phyloP scores from a whole-genome alignment of 768 basidiomycete species.

The Suillus subluteus region DNA sequence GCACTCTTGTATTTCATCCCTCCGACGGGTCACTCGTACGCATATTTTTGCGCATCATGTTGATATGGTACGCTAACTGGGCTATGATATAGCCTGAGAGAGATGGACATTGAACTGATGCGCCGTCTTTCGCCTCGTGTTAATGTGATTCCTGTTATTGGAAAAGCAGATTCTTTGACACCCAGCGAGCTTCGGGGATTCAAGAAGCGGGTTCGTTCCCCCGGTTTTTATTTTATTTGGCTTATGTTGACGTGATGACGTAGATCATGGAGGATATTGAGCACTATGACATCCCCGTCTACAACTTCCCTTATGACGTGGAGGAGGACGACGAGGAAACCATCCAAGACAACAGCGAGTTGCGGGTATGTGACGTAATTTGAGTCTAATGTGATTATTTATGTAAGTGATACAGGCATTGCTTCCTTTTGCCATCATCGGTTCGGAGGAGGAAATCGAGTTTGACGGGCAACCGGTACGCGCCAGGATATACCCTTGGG shows the following conservation, averaged over 20 bases:
- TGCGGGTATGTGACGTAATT: conserved; percentile 61
- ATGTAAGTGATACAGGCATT: conserved; percentile 57
- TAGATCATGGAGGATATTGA: conserved; percentile 99
- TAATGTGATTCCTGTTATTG: conserved; percentile 98
- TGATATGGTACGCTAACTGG: not conserved
- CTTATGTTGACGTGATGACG: conserved; percentile 7
- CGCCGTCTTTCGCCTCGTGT: conserved; percentile 95
- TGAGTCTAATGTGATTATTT: conserved; percentile 11
- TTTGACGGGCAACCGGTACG: conserved; percentile 90
- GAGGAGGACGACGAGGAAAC: conserved; percentile 99
- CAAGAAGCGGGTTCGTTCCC: conserved; percentile 79
- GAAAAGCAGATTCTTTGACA: conserved; percentile 95
- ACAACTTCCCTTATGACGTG: conserved; percentile 99
- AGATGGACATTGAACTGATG: conserved; percentile 99
- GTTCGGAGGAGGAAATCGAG: conserved; percentile 96
- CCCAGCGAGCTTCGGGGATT: conserved; percentile 92
- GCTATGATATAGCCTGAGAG: conserved; percentile 65
- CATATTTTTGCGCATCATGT: conserved; percentile 21
- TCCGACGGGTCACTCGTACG: conserved; percentile 96
- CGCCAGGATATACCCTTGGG: conserved; percentile 97
- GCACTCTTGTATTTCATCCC: conserved; percentile 98
- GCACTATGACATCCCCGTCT: conserved; percentile 96
- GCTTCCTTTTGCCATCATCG: conserved; percentile 96
- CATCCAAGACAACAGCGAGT: conserved; percentile 94
- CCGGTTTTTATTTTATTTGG: conserved; percentile 1